Conservation (phyloP, 352 stramenopile genomes). For the Globisporangium emineosum region DNA sequence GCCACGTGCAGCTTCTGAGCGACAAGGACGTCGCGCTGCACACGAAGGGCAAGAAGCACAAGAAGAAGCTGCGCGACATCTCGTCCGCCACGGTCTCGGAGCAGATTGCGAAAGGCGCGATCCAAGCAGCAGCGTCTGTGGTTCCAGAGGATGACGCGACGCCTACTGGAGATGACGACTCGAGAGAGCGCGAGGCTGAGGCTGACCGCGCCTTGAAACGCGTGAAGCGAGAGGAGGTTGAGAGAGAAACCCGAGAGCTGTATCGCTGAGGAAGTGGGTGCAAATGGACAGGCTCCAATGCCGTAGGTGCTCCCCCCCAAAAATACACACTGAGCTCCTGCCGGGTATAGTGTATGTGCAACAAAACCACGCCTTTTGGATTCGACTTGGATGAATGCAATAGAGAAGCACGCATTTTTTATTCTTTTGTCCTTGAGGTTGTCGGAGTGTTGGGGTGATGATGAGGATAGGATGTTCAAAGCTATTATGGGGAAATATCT, state of each 20-base stretch:
- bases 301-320: not conserved
- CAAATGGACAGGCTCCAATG: not conserved
- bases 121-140: slow-evolving; percentile 6
- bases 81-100: slow-evolving; percentile 52
- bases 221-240: slow-evolving; percentile 20
- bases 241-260: not conserved
- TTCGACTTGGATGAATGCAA: not conserved
- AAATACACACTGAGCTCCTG: not conserved
- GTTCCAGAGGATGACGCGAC: not conserved
- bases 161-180: not conserved
- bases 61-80: slow-evolving; percentile 61
- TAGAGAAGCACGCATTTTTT: not conserved
- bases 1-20: slow-evolving; percentile 68
- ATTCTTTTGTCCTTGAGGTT: not conserved
- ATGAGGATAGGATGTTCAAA: too few species aligned
- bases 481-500: too few species aligned
- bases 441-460: not conserved
- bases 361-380: not conserved
- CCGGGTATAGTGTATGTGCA: not conserved
- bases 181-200: not conserved
- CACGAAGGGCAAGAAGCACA: slow-evolving; percentile 80
- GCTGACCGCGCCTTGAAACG: slow-evolving; percentile 22
- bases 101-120: slow-evolving; percentile 29
- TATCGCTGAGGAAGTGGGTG: too few species aligned
- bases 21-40: slow-evolving; percentile 74